Base-by-base conservation (phyloP, 2,329 filamentous ascomycete genomes). In the Scopulariopsis brevicaulis region DNA sequence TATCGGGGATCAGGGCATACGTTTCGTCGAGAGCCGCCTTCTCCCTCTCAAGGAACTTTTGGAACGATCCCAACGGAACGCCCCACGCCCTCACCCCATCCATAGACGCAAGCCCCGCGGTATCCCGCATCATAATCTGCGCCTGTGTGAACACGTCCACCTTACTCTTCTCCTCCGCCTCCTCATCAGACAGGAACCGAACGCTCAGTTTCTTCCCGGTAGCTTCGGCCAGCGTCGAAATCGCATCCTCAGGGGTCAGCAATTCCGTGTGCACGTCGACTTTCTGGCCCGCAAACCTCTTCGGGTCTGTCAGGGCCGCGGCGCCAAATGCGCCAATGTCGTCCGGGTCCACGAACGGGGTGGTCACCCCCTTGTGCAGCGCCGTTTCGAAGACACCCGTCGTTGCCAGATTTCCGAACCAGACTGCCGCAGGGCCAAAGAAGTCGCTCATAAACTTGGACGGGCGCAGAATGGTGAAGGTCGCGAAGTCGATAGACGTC, bases 361-460 rank as follows among this genome's bases (percentile, higher is more conserved):
- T 59, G 1, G 64, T 14, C 0, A 69, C 72, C n/a, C 70, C 68
- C 0, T 65, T 63, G 0, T 62, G 62, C 24, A 74, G 62, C 0
- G 74, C 71, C 1, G 70, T 72, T 0, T 64, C 65, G 60, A 74
- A 74, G 24, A 69, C 64, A 0, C 74, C 73, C 2, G 67, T 66
- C 6, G 70, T 67, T 1, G 67, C 63, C 7, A 79, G 65, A 0
- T 69, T 72, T 0, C 70, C 68, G 59, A 74, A 77, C 66, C 73
- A 68, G 10, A 55, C 56, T 1, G 73, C 70, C 12, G 73, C 66
- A 3, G 77, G 77, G 4, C 65, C 59, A 4, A 80, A 54, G 60
- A 74, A 76, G 62, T 82, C 82, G 22, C 71, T 69, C 73, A 79
- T 77, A 68, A 82, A 81, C 62, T 70, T 73, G 1, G 73, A 75